These are phyloP conservation scores for Stachybotrys echinatus DNA, from an alignment of 2,329 filamentous ascomycete genomes.

Conservation along the genomic window DNA sequence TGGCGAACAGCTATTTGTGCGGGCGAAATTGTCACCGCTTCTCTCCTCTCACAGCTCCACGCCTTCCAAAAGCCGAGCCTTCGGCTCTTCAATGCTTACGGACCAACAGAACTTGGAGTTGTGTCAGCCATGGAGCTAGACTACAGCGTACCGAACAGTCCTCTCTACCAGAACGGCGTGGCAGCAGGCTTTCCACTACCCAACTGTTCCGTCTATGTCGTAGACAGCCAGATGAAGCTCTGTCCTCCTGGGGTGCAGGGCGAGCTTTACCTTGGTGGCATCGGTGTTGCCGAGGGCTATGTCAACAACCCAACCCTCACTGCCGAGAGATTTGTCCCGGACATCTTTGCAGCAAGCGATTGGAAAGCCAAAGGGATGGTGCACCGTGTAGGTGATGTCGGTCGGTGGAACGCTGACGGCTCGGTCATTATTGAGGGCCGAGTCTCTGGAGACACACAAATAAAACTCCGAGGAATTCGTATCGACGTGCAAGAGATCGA, in stretches of 20 bases:
- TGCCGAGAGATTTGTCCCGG: slow-evolving; percentile 7
- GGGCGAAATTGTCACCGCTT: background rate
- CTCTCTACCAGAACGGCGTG: slow-evolving; percentile 4
- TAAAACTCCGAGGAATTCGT: slow-evolving; percentile 24
- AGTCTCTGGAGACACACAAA: slow-evolving; percentile 30
- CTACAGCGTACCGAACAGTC: background rate
- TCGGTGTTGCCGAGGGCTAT: slow-evolving; percentile 36
- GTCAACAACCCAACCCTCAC: slow-evolving; percentile 16
- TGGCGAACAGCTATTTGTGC: background rate
- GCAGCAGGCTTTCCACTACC: slow-evolving; percentile 16
- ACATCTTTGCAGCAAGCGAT: slow-evolving; percentile 16
- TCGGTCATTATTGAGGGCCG: slow-evolving; percentile 32
- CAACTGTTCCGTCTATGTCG: slow-evolving; percentile 31
- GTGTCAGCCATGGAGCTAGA: background rate
- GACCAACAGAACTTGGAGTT: background rate
- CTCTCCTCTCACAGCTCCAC: background rate
- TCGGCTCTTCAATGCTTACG: background rate
- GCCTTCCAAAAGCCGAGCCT: background rate
- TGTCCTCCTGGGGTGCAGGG: slow-evolving; percentile 31
- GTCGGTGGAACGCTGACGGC: slow-evolving; percentile 26
- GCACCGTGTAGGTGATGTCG: slow-evolving; percentile 37
- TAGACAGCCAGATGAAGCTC: slow-evolving; percentile 30
- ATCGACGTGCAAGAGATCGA: slow-evolving; percentile 34
- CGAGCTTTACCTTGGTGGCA: slow-evolving; percentile 35
- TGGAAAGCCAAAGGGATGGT: slow-evolving; percentile 19